Conservation (phyloP, 2,329 filamentous ascomycete species). For the Ceratocystis destructans region DNA sequence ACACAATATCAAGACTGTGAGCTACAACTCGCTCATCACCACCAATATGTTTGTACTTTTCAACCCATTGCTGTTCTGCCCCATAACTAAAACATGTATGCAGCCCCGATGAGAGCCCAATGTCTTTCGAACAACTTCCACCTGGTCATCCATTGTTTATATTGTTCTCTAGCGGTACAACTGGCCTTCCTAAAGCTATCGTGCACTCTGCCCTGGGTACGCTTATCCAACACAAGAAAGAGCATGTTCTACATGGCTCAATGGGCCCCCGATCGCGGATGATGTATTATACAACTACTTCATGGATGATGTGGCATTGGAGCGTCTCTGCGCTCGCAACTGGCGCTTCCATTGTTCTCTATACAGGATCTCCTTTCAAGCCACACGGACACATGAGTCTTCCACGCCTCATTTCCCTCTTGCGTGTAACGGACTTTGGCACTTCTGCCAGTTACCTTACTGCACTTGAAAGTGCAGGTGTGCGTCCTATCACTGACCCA, state of each 20-base stretch:
- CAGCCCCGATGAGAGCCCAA: slow-evolving; percentile 31
- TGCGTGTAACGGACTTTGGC: slow-evolving; percentile 82
- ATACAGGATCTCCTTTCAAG: slow-evolving; percentile 83
- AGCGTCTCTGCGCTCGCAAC: slow-evolving; percentile 72
- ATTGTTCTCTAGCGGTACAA: slow-evolving; percentile 85
- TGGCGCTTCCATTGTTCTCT: slow-evolving; percentile 72
- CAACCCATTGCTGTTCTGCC: slow-evolving; percentile 22
- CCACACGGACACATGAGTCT: slow-evolving; percentile 69
- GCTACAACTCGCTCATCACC: slow-evolving; percentile 31
- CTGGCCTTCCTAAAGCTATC: slow-evolving; percentile 77
- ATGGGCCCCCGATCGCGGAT: slow-evolving; percentile 58
- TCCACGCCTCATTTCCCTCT: slow-evolving; percentile 64
- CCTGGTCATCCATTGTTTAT: slow-evolving; percentile 88
- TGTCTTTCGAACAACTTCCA: slow-evolving; percentile 61
- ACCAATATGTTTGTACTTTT: background rate
- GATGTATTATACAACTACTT: slow-evolving; percentile 89
- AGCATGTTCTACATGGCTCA: slow-evolving; percentile 77
- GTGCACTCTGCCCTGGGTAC: slow-evolving; percentile 85
- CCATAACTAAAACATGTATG: background rate
- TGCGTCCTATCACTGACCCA: slow-evolving; percentile 35
- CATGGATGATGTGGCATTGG: slow-evolving; percentile 99
- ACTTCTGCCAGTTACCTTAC: slow-evolving; percentile 91
- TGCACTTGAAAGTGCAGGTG: slow-evolving; percentile 65
- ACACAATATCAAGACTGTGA: slow-evolving; percentile 30
- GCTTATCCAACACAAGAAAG: slow-evolving; percentile 92